These are phyloP conservation scores for Podospora bellae-mahoneyi DNA, from an alignment of 495 filamentous ascomycete species.

Conservation along the genomic window DNA sequence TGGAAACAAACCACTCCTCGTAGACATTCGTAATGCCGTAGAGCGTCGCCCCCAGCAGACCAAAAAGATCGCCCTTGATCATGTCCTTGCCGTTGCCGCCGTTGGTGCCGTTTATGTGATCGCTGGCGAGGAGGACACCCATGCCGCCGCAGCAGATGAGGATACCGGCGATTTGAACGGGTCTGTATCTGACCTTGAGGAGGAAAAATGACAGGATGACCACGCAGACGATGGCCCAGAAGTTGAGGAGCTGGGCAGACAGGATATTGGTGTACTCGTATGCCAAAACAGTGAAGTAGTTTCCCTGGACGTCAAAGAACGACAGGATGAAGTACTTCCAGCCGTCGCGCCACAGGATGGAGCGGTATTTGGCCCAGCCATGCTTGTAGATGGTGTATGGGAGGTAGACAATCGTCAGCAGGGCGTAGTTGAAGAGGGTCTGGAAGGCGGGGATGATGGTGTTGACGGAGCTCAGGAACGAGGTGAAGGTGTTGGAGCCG, in stretches of 20 bases:
- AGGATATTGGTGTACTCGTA: constrained; percentile 90
- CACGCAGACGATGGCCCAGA: constrained; percentile 96
- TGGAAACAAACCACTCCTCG: constrained; percentile 90
- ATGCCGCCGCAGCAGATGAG: constrained; percentile 88
- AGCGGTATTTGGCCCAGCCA: constrained; percentile 66
- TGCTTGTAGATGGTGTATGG: constrained; percentile 77
- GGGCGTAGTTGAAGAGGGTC: constrained; percentile 86
- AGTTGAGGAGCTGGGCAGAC: constrained; percentile 93
- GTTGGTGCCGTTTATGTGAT: constrained; percentile 74
- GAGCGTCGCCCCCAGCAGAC: constrained; percentile 79
- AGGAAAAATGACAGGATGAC: constrained; percentile 79
- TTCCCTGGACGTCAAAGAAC: constrained; percentile 92
- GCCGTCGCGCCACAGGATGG: constrained; percentile 62
- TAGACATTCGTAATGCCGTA: constrained; percentile 88
- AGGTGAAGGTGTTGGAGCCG: constrained; percentile 80
- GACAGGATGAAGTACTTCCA: constrained; percentile 94
- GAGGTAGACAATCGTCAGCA: constrained; percentile 81
- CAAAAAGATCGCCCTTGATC: constrained; percentile 90
- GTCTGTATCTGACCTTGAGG: constrained; percentile 82
- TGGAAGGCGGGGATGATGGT: constrained; percentile 96
- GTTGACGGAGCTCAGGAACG: constrained; percentile 61
- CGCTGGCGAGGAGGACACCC: constrained; percentile 80
- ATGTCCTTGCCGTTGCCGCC: constrained; percentile 61
- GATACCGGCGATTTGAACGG: constrained; percentile 79
- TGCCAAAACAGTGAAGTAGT: constrained; percentile 94